Base-by-base conservation (phyloP, 768 basidiomycete genomes). In the Astraeus odoratus region DNA sequence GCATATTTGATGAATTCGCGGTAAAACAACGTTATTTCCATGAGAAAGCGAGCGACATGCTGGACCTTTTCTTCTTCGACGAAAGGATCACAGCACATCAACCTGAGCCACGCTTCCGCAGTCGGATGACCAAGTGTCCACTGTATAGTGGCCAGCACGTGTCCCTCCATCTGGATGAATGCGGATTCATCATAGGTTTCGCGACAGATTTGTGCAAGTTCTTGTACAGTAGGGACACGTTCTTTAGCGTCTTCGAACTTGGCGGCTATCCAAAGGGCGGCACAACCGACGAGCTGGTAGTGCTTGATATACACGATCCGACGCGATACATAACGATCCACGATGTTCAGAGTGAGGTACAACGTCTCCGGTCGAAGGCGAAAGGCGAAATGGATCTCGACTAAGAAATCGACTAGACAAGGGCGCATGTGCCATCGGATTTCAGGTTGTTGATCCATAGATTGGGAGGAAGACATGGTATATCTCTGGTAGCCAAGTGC, bases 241-340 rank as follows among this genome's bases (percentile, higher is more conserved):
- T 98, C 95, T 66, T 99, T 98, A 19, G 93, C 88, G 59, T 99
- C 96, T 68, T 99, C 96, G 56, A 97, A 99, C 69, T 99, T 99
- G 52, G 95, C 88, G 13, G 96, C 96, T 55, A 98, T 97, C 96
- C 96, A 99, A 10, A 99, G 76, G 30, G 96, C 92, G 19, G 94
- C 92, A 60, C 96, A 99, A 16, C 96, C 96, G 46, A 98, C 95
- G 47, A 99, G 86, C 59, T 99, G 96, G 61, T 99, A 98, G 69
- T 99, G 96, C 67, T 95, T 98, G 73, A 91, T 91, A 70, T 92
- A 97, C 49, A 99, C 96, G 51, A 99, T 85, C 43, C 96, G 89
- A 55, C 96, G 93, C 40, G 96, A 98, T 23, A 98, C 92, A 66
- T 98, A 99, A 57, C 96, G 92, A 68, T 99, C 96, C 66, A 98